Conservation (phyloP, 257 asterid genomes). For the Gentiana dahurica region DNA sequence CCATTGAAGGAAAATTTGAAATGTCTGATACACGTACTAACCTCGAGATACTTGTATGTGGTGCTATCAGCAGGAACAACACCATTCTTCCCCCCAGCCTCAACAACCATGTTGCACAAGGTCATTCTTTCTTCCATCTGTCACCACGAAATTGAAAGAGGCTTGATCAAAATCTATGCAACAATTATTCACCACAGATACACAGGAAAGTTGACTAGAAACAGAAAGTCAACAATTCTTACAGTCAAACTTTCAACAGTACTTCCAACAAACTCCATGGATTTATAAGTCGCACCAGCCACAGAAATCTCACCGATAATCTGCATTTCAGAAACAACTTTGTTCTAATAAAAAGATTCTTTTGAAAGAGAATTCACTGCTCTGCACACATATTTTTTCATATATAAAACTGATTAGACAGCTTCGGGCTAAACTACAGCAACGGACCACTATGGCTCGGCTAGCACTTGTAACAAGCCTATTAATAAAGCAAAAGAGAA, state of each 20-base stretch:
- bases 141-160: conserved; percentile 5
- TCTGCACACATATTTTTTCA: too few relatives aligned
- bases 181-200: not conserved
- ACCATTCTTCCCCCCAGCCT: conserved; percentile 97
- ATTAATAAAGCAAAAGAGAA: not conserved
- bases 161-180: not conserved
- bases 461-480: too few relatives aligned
- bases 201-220: conserved; percentile 1
- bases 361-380: too few relatives aligned
- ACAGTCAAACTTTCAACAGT: conserved; percentile 90
- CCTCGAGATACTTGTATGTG: conserved; percentile 88
- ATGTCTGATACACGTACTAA: conserved; percentile 15
- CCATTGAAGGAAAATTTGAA: not conserved
- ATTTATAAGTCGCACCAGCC: conserved; percentile 95
- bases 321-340: conserved; percentile 25
- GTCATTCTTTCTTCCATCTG: conserved; percentile 99
- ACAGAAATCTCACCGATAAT: conserved; percentile 98
- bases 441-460: too few relatives aligned
- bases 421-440: too few relatives aligned
- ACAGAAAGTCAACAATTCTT: conserved; percentile 15
- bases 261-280: conserved; percentile 94
- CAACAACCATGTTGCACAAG: conserved; percentile 95
- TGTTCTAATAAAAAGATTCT: not conserved
- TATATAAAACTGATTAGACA: too few relatives aligned
- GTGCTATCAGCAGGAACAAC: conserved; percentile 87